Evolutionary conservation across 2,329 filamentous ascomycete species (phyloP), one percentile per base, ranked within the genome.

Genomic region (Aspergillus clavatus): DNA sequence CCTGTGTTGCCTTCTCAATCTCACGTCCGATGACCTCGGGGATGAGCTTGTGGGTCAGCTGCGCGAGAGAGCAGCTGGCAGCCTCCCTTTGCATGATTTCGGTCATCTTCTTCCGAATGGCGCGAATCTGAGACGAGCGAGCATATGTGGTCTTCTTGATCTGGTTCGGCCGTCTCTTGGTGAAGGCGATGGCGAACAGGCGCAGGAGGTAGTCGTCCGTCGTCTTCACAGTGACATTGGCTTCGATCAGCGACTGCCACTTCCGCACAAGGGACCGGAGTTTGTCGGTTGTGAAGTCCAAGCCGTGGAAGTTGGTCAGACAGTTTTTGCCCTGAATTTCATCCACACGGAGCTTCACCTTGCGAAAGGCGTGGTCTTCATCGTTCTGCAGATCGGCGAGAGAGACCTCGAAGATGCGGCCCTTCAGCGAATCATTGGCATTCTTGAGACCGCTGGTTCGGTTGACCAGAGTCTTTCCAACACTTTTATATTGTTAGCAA

Each of bases 71-170:
- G 84, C 89, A 95, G 79, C 81, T 88, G 63, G 87, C 82, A 55
- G 93, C 93, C 81, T 98, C 93, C 66, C 90, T 87, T 76, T 87
- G 83, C 76, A 98, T 97, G 77, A 98, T 97, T 78, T 98, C 93
- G 58, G 83, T 87, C 93, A 98, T 98, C 89, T 98, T 97, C 83
- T 90, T 93, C 76, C 93, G 87, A 75, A 98, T 98, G 63, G 87
- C 85, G 61, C 91, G 87, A 75, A 97, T 97, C 79, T 98, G 93
- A 58, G 93, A 97, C 58, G 89, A 89, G 59, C 86, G 86, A 63
- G 93, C 93, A 72, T 98, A 98, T 72, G 93, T 98, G 68, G 93
- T 98, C 87, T 97, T 98, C 87, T 95, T 95, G 82, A 98, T 91
- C 83, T 98, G 93, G 82, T 97, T 98, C 66, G 89, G 89, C 70